Evolutionary conservation across 108 stramenopile genomes (phyloP).

Genomic region (Schizochytrium sp.): DNA sequence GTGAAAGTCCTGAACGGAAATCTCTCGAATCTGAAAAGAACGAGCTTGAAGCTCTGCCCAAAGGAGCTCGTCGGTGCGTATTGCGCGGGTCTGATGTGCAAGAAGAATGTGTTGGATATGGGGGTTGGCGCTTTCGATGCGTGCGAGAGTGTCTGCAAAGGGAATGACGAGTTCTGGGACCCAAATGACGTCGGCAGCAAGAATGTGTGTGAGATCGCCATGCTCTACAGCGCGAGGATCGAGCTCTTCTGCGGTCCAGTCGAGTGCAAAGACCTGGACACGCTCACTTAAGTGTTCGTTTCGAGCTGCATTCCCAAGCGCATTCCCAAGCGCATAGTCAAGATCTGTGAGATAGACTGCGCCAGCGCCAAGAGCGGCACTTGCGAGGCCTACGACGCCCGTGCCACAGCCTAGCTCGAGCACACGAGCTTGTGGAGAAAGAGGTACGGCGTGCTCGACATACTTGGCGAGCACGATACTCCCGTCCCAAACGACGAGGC

Average conservation of each 20-base stretch:
- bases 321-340: background rate
- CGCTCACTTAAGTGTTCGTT: background rate
- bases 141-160: background rate
- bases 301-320: background rate
- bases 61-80: background rate
- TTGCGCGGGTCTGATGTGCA: background rate
- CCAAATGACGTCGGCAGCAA: constrained; percentile 18
- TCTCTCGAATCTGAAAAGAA: background rate
- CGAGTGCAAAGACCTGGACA: background rate
- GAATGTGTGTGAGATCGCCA: background rate
- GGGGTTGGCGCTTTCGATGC: background rate
- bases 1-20: background rate
- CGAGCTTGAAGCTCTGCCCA: background rate
- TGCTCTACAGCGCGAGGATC: background rate
- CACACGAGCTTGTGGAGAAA: background rate
- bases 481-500: constrained; percentile 18
- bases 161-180: background rate
- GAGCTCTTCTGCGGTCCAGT: background rate
- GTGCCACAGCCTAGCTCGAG: constrained; percentile 9
- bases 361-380: background rate
- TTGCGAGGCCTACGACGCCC: background rate
- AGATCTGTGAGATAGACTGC: constrained; percentile 1
- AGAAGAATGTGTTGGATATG: background rate
- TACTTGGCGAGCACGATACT: constrained; percentile 16
- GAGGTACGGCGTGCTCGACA: background rate